Evolutionary conservation across 495 filamentous ascomycete genomes (phyloP).

Genomic region (Xylaria curta): DNA sequence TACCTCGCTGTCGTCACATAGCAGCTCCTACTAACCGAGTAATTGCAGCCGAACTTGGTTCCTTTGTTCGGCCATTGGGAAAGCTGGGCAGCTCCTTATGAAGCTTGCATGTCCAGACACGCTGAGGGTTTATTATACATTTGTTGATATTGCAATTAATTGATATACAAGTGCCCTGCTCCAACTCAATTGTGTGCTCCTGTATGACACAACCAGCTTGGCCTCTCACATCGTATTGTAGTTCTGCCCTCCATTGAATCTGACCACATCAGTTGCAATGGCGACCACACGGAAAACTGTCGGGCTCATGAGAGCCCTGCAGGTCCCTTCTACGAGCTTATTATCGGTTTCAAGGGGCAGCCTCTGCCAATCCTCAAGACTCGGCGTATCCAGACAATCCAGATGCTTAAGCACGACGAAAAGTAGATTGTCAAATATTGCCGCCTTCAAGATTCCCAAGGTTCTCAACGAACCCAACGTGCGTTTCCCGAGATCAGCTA

Average conservation of each 20-base stretch:
- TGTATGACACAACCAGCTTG: neutral
- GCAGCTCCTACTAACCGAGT: conserved; percentile 18
- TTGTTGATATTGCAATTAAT: neutral
- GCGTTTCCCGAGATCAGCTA: conserved; percentile 43
- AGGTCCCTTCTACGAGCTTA: conserved; percentile 14
- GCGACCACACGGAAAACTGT: conserved; percentile 28
- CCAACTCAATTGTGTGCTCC: neutral
- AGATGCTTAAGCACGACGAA: conserved; percentile 28
- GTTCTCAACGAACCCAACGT: conserved; percentile 95
- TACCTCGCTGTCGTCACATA: conserved; percentile 7
- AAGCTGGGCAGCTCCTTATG: conserved; percentile 7
- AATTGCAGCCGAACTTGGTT: conserved; percentile 21
- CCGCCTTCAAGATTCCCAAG: conserved; percentile 85
- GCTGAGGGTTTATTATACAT: neutral
- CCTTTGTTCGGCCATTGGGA: conserved; percentile 21
- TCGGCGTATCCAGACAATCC: neutral
- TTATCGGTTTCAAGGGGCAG: neutral
- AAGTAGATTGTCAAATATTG: conserved; percentile 53
- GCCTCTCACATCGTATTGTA: neutral
- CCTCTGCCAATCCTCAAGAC: neutral
- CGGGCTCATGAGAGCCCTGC: conserved; percentile 37
- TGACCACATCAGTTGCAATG: conserved; percentile 28
- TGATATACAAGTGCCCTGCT: neutral
- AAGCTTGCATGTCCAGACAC: conserved; percentile 8
- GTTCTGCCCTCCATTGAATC: neutral